These are phyloP conservation scores for Venturia aucupariae DNA, from an alignment of 2,329 filamentous ascomycete genomes.

Conservation along the genomic window DNA sequence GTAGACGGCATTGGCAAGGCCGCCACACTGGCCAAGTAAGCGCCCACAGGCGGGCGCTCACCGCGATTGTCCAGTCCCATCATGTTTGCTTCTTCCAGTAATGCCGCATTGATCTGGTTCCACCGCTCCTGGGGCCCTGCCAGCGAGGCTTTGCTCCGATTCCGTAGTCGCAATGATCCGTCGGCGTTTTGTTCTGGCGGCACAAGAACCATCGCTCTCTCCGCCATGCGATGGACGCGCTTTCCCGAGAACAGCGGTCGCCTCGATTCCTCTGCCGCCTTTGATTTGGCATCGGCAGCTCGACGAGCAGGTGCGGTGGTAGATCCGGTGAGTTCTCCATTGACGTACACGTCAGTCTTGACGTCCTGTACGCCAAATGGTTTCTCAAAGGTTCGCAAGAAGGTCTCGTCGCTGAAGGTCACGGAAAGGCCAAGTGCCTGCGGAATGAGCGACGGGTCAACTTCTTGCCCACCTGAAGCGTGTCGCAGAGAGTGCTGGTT, in stretches of 20 bases:
- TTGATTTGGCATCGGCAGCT: conserved; percentile 1
- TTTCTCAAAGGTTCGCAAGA: conserved; percentile 19
- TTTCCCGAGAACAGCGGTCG: conserved; percentile 29
- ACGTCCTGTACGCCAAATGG: conserved; percentile 23
- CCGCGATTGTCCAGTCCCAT: conserved; percentile 27
- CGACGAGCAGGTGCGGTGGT: conserved; percentile 5
- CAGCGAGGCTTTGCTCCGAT: conserved; percentile 11
- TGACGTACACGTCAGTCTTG: conserved; percentile 41
- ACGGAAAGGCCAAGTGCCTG: conserved; percentile 18
- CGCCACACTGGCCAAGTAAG: conserved; percentile 31
- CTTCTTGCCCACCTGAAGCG: not conserved
- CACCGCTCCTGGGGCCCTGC: conserved; percentile 26
- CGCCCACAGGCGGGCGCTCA: conserved; percentile 26
- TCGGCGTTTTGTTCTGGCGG: conserved; percentile 22
- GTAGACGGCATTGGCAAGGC: conserved; percentile 28
- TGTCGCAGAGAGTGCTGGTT: not conserved
- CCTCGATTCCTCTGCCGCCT: conserved; percentile 15
- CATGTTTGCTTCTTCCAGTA: conserved; percentile 26
- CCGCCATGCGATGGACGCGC: conserved; percentile 30
- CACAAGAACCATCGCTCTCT: conserved; percentile 37
- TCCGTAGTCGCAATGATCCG: conserved; percentile 17
- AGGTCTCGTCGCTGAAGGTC: conserved; percentile 24
- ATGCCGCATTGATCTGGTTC: conserved; percentile 22
- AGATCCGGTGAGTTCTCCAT: conserved; percentile 31
- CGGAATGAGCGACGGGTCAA: conserved; percentile 8